Evolutionary conservation across 257 asterid genomes (phyloP).

Genomic region (Paulownia fortunei): DNA sequence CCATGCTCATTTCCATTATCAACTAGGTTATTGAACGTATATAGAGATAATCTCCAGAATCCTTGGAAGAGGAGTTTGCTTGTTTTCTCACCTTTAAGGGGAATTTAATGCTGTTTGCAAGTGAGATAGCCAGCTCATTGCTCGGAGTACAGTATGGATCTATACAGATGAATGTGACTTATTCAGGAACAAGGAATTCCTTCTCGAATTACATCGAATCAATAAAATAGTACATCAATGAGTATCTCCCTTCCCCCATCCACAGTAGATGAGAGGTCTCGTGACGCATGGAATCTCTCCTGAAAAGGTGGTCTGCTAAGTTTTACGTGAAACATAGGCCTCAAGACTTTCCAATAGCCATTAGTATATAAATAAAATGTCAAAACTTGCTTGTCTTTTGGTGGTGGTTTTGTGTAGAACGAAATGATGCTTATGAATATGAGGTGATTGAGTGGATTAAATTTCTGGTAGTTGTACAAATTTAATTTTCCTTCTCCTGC

Average conservation of each 20-base stretch:
- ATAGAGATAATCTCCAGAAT: not conserved
- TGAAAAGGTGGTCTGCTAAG: not conserved
- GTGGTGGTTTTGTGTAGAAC: constrained; percentile 8
- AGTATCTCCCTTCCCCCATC: not conserved
- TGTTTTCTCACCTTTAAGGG: not conserved
- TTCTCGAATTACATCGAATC: constrained; percentile 4
- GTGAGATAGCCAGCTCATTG: not conserved
- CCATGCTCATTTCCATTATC: not conserved
- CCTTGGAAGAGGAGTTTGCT: not conserved
- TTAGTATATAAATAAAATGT: not conserved
- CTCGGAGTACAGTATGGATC: not conserved
- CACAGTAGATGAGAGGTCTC: not conserved
- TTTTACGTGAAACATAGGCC: not conserved
- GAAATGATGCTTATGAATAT: constrained; percentile 8
- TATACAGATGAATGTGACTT: not conserved
- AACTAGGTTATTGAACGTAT: not conserved
- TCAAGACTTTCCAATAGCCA: not conserved
- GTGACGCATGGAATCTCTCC: not conserved
- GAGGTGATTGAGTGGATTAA: constrained; percentile 15
- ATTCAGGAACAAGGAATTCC: not conserved
- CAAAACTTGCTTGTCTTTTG: not conserved
- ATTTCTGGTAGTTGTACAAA: constrained; percentile 12
- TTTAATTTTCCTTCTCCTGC: not conserved
- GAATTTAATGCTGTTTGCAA: constrained; percentile 6
- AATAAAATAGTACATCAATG: not conserved